phyloP scores from a whole-genome alignment of 164 flowering plant genomes.

The Tinospora cordifolia region DNA sequence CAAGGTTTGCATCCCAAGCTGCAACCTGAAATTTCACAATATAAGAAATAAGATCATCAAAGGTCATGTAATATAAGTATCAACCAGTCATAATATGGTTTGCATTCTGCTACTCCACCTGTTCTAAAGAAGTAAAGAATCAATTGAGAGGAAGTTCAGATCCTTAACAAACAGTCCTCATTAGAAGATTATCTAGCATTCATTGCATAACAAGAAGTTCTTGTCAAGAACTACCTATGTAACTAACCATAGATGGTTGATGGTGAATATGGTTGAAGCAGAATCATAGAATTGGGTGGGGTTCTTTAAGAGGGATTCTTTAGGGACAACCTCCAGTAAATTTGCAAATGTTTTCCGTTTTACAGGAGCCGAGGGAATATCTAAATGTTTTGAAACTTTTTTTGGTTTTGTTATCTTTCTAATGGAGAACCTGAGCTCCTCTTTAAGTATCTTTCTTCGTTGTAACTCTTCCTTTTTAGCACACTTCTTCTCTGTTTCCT shows the following conservation, averaged over 20 bases:
- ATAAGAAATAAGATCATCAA: not conserved
- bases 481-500: no score
- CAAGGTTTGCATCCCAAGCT: conserved; percentile 99
- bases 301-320: no score
- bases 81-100: not conserved
- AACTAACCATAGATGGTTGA: not conserved
- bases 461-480: no score
- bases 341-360: not conserved
- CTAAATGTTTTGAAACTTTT: no score
- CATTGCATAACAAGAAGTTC: not conserved
- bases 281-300: not conserved
- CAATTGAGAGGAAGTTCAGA: not conserved
- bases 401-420: no score
- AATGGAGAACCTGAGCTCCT: no score
- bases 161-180: not conserved
- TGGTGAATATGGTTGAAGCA: not conserved
- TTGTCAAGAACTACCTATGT: not conserved
- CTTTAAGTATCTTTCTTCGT: no score
- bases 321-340: no score
- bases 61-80: not conserved
- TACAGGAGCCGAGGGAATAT: not conserved
- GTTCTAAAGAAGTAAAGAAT: not conserved
- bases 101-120: not conserved
- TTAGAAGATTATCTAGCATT: not conserved
- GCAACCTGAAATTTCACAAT: conserved; percentile 51